Base-by-base conservation (phyloP, 345 rosid species). In the Citrus cavaleriei region DNA sequence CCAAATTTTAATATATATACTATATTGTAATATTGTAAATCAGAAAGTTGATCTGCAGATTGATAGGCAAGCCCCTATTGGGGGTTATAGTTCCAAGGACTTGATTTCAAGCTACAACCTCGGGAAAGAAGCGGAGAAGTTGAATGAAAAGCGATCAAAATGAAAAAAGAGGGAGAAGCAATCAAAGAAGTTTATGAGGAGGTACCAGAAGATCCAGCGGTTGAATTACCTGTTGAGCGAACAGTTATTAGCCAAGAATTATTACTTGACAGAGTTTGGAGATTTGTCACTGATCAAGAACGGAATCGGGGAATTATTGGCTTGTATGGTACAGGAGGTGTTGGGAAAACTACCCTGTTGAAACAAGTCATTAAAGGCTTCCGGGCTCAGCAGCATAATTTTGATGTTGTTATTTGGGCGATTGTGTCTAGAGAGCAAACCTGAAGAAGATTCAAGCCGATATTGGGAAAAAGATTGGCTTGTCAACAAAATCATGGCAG, bases 341-440 rank as follows among this genome's bases (percentile, higher is more conserved):
- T 70, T 2, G 60, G 60, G 4, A 70, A 70, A 54, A 51, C 42
- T 30, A 54, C 74, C 74, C 9, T 30, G 0, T 28, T 51, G 18
- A 28, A 49, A 18, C 38, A 25, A 54, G 24, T 40, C 32, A 42
- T 24, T 54, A 38, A 37, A 8, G 42, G 4, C 7, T 38, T 68
- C 28, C 0, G 3, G 7, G 4, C 1, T n/a, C 2, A n/a, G 3
- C 21, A 12, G 10, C 59, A 4, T 22, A 21, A 69, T 3, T 84
- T 78, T 24, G 66, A 68, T n/a, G 32, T 16, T 27, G 35, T 37
- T 21, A 72, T 72, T 3, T 71, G 75, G 85, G 76, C 77, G 2
- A 54, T 49, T 14, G 83, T 73, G 7, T 81, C 84, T 7, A 65
- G 0, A 19, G n/a, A 65, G 37, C 42, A 19, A 32, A 6, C 2